These are phyloP conservation scores for Zea mays DNA, from an alignment of 176 grass and related monocot genomes.

Conservation along the genomic window Zm-B73-REFERENCE-NAM-5.0 NC_050097.1:6136001-6136500, in stretches of 20 bases:
- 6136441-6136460: conserved; percentile 80
- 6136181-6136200: not conserved
- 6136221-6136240: not conserved
- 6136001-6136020: too few relatives aligned
- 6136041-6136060: too few relatives aligned
- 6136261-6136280: not conserved
- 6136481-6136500: conserved; percentile 71
- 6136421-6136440: conserved; percentile 76
- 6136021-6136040: too few relatives aligned
- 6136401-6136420: conserved; percentile 81
- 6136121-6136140: not conserved
- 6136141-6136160: not conserved
- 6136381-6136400: conserved; percentile 62
- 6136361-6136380: conserved; percentile 38
- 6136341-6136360: not conserved
- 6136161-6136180: not conserved
- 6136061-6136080: too few relatives aligned
- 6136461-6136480: conserved; percentile 64
- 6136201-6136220: not conserved
- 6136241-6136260: not conserved
- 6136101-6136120: not conserved
- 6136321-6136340: conserved; percentile 1
- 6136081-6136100: too few relatives aligned
- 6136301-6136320: not conserved
- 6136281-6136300: conserved; percentile 34